A percentile compares a stretch with the other conserved stretches of the same genome.
Evolutionary conservation across 2,329 filamentous ascomycete genomes (phyloP).

Genomic region (Colletotrichum noveboracense): DNA sequence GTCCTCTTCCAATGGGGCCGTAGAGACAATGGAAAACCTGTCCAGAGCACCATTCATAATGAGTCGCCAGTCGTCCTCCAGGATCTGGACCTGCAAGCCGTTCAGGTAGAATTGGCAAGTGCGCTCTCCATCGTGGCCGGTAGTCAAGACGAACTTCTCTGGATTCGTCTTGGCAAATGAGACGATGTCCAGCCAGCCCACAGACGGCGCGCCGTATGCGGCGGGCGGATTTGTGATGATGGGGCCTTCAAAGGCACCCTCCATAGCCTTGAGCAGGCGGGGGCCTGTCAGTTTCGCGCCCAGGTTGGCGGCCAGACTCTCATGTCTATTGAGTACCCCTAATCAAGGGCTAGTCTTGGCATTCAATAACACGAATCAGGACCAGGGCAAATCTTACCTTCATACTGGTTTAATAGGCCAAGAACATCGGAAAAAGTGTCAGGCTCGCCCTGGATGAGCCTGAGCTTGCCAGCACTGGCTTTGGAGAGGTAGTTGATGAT

Average conservation of each 20-base stretch:
- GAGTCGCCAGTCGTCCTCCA: slow-evolving; percentile 85
- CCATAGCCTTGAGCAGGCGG: slow-evolving; percentile 84
- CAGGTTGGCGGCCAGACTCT: slow-evolving; percentile 85
- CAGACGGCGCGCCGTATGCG: slow-evolving; percentile 55
- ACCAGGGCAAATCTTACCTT: slow-evolving; percentile 49
- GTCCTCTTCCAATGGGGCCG: slow-evolving; percentile 82
- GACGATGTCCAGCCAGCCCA: slow-evolving; percentile 87
- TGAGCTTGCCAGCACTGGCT: slow-evolving; percentile 48
- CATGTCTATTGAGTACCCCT: slow-evolving; percentile 82
- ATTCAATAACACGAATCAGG: neutral
- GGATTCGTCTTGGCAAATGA: slow-evolving; percentile 83
- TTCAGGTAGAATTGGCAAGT: slow-evolving; percentile 85
- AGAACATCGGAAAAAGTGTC: slow-evolving; percentile 79
- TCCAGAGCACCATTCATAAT: slow-evolving; percentile 85
- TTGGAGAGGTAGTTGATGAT: slow-evolving; percentile 61
- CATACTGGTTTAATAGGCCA: slow-evolving; percentile 77
- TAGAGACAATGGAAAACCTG: slow-evolving; percentile 73
- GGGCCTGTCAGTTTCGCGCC: slow-evolving; percentile 84
- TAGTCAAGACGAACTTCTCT: slow-evolving; percentile 75
- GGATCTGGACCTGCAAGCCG: slow-evolving; percentile 82
- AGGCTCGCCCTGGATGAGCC: slow-evolving; percentile 56
- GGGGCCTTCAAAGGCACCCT: slow-evolving; percentile 83
- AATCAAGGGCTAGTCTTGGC: neutral
- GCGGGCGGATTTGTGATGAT: slow-evolving; percentile 61
- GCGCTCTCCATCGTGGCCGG: slow-evolving; percentile 70